Evolutionary conservation across 2,329 filamentous ascomycete genomes (phyloP).

Genomic region (Penicillium psychrosexuale): DNA sequence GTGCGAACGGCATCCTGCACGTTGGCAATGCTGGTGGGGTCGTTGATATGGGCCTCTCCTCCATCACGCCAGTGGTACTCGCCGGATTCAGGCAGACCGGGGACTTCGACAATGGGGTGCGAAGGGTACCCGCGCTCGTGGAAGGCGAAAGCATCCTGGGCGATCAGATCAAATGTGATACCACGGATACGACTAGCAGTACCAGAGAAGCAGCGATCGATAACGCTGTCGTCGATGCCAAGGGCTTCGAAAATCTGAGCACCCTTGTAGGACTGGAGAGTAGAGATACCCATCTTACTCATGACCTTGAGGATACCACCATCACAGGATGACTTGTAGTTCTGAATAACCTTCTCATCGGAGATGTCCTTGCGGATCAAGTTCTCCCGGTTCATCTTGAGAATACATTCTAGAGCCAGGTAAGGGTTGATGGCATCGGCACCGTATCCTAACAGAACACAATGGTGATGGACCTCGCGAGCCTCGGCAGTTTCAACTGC

Average conservation of each 20-base stretch:
- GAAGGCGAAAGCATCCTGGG: conserved; percentile 89
- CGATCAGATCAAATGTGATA: conserved; percentile 88
- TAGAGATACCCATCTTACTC: conserved; percentile 99
- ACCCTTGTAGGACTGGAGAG: conserved; percentile 92
- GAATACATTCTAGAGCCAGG: conserved; percentile 90
- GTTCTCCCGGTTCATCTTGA: conserved; percentile 93
- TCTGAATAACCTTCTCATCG: conserved; percentile 79
- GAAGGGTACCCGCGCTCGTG: conserved; percentile 91
- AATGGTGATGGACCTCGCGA: conserved; percentile 98
- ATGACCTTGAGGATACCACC: conserved; percentile 98
- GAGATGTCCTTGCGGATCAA: conserved; percentile 86
- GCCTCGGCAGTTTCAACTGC: conserved; percentile 92
- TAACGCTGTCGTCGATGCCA: conserved; percentile 84
- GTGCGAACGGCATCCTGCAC: conserved; percentile 94
- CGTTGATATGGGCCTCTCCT: conserved; percentile 92
- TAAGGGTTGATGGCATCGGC: conserved; percentile 94
- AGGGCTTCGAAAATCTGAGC: conserved; percentile 97
- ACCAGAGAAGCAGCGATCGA: conserved; percentile 91
- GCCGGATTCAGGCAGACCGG: conserved; percentile 83
- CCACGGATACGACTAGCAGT: conserved; percentile 93
- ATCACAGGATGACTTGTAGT: conserved; percentile 96
- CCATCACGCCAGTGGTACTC: conserved; percentile 99
- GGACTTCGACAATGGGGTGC: conserved; percentile 69
- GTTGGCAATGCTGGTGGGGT: conserved; percentile 91
- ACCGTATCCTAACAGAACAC: conserved; percentile 93